Percentiles rank a stretch among this genome's conserved stretches.
phyloP scores from a whole-genome alignment of 1,139 yeast genomes.

The Sugiyamaella japonica region DNA sequence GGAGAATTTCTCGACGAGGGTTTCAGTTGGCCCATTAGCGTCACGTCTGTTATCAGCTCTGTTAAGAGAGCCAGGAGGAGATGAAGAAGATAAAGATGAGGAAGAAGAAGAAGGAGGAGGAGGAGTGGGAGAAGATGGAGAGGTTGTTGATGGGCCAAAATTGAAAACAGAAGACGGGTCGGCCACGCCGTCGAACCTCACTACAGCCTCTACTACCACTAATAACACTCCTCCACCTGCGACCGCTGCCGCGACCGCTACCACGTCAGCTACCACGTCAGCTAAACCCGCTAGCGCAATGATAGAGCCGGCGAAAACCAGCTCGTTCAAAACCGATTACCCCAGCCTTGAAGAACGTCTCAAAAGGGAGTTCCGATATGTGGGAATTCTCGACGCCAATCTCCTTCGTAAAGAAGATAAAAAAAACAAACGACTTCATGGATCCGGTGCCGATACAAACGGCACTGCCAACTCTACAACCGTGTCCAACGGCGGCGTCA shows the following conservation, averaged over 20 bases:
- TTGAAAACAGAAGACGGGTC: slow-evolving; percentile 18
- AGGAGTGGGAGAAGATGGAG: slow-evolving; percentile 31
- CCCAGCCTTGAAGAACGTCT: slow-evolving; percentile 81
- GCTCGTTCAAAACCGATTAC: slow-evolving; percentile 61
- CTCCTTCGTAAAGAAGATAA: slow-evolving; percentile 36
- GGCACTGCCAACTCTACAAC: slow-evolving; percentile 6
- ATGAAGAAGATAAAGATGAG: slow-evolving; percentile 31
- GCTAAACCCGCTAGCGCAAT: slow-evolving; percentile 25
- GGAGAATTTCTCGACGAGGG: slow-evolving; percentile 61
- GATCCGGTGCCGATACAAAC: slow-evolving; percentile 12
- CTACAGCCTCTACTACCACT: slow-evolving; percentile 20
- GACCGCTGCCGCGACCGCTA: not conserved
- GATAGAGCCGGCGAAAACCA: slow-evolving; percentile 39
- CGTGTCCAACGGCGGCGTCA: slow-evolving; percentile 31
- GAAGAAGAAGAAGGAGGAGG: slow-evolving; percentile 26
- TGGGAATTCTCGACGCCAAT: slow-evolving; percentile 73
- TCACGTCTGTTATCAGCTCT: slow-evolving; percentile 83
- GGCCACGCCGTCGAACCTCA: slow-evolving; percentile 12
- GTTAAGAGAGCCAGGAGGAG: slow-evolving; percentile 51
- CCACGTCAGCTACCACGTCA: not conserved
- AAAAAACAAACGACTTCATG: slow-evolving; percentile 37
- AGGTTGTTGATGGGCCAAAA: slow-evolving; percentile 17
- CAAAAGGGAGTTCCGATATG: slow-evolving; percentile 81
- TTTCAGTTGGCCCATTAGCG: slow-evolving; percentile 91
- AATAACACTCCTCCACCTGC: not conserved